Percentiles rank a stretch among this genome's conserved stretches.
These are phyloP conservation scores for Penicillium sclerotiorum DNA, from an alignment of 2,329 filamentous ascomycete species.

Conservation along the genomic window DNA sequence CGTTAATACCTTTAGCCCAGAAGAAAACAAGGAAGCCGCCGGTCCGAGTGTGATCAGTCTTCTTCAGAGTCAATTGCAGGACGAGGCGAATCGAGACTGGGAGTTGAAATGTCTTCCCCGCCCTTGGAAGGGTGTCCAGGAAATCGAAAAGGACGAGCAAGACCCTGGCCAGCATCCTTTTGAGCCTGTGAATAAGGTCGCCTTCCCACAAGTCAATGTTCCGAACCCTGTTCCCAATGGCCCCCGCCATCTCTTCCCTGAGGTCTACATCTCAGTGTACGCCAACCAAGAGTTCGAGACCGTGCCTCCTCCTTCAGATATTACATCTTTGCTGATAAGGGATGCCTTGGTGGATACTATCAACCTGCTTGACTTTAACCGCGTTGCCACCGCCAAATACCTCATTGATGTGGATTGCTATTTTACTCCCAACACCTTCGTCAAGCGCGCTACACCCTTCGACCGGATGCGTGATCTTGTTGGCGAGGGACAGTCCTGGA, in stretches of 20 bases:
- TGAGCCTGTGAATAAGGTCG: constrained; percentile 68
- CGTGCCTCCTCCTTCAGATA: constrained; percentile 74
- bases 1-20: constrained; percentile 77
- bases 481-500: constrained; percentile 78
- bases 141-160: constrained; percentile 47
- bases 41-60: constrained; percentile 76
- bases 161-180: constrained; percentile 52
- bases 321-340: constrained; percentile 80
- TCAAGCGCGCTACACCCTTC: constrained; percentile 89
- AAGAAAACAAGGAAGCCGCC: constrained; percentile 63
- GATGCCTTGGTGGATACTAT: constrained; percentile 90
- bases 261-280: constrained; percentile 93
- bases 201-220: constrained; percentile 73
- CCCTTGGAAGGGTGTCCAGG: constrained; percentile 49
- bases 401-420: constrained; percentile 95
- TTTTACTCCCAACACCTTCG: constrained; percentile 85
- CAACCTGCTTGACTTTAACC: constrained; percentile 91
- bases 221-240: constrained; percentile 76
- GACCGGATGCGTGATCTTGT: constrained; percentile 74
- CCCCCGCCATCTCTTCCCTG: constrained; percentile 78
- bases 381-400: constrained; percentile 81
- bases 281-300: constrained; percentile 83
- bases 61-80: constrained; percentile 82
- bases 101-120: constrained; percentile 66
- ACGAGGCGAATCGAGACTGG: constrained; percentile 75